Base-by-base conservation (phyloP, 306 rosid genomes). In the Citrullus amarus region DNA sequence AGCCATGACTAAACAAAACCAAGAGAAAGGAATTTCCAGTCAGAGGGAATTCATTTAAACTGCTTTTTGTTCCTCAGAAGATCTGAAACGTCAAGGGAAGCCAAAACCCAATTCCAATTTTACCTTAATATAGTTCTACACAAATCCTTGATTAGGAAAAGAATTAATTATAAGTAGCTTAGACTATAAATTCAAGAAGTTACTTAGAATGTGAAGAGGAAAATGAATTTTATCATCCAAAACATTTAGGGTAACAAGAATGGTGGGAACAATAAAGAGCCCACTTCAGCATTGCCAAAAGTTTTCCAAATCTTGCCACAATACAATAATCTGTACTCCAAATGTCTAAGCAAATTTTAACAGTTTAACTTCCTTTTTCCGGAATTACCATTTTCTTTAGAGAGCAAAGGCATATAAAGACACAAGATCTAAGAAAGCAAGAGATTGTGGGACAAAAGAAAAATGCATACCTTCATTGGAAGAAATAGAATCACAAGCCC, bases 401-500 rank as follows among this genome's bases (percentile, higher is more conserved):
- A 70, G 28, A 83, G 55, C 81, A 77, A 85, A 53, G 25, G 32
- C 14, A 57, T 13, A 25, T 30, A 61, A 81, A 16, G 83, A 76
- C 70, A 46, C 82, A 81, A 87, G 96, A 94, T 91, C 97, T 84
- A 86, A 79, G 71, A n/a, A 55, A 53, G 58, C 54, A 76, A 78
- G 39, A 22, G 77, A 82, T 38, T 11, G 32, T 20, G 58, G 9
- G 9, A 70, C 28, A 16, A 65, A 75, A 6, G 53, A 46, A 73
- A 63, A 80, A 82, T 50, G 66, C 79, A 30, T 71, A 96, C 99
- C 98, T 91, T 96, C 99, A 28, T 85, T 82, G 51, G 86, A 70
- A 77, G 88, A 82, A 71, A 88, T 79, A 34, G 87, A 80, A 67
- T 87, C 85, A 75, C 91, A 84, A 57, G 68, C 79, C 84, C 75